Evolutionary conservation across 805 yeast species (phyloP).

Genomic region (Huiozyma naganishii): DNA sequence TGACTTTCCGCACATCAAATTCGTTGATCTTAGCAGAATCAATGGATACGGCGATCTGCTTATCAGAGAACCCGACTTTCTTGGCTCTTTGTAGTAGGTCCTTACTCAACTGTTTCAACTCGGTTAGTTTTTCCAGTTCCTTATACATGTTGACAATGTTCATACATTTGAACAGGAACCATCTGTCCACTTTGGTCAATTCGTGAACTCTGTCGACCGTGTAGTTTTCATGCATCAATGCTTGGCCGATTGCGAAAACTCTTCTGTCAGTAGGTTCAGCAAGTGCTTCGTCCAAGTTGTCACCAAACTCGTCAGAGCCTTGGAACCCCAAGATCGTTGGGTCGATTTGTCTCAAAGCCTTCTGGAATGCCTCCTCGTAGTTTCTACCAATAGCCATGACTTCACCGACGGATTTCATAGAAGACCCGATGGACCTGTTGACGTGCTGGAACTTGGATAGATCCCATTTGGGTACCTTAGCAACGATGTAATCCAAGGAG

Average conservation of each 20-base stretch:
- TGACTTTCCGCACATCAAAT: conserved; percentile 67
- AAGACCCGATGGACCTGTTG: conserved; percentile 83
- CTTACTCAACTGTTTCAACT: conserved; percentile 48
- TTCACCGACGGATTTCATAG: conserved; percentile 98
- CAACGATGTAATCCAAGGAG: conserved; percentile 89
- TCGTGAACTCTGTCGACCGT: conserved; percentile 89
- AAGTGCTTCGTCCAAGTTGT: conserved; percentile 65
- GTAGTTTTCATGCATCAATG: conserved; percentile 82
- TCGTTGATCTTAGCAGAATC: conserved; percentile 44
- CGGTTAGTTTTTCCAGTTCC: conserved; percentile 56
- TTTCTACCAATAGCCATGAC: conserved; percentile 98
- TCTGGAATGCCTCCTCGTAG: conserved; percentile 95
- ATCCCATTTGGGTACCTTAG: conserved; percentile 98
- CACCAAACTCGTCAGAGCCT: conserved; percentile 62
- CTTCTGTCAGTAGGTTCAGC: conserved; percentile 90
- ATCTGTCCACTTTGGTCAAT: conserved; percentile 82
- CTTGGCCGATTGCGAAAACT: conserved; percentile 98
- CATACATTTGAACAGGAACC: conserved; percentile 90
- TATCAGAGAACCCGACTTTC: conserved; percentile 90
- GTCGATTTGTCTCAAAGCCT: conserved; percentile 92
- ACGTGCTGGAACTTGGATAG: conserved; percentile 91
- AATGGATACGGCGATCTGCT: conserved; percentile 76
- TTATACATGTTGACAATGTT: conserved; percentile 86
- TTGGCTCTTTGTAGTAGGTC: conserved; percentile 72
- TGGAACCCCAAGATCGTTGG: conserved; percentile 87